Evolutionary conservation across 495 filamentous ascomycete species (phyloP).

Genomic region (Bacidia rubella): DNA sequence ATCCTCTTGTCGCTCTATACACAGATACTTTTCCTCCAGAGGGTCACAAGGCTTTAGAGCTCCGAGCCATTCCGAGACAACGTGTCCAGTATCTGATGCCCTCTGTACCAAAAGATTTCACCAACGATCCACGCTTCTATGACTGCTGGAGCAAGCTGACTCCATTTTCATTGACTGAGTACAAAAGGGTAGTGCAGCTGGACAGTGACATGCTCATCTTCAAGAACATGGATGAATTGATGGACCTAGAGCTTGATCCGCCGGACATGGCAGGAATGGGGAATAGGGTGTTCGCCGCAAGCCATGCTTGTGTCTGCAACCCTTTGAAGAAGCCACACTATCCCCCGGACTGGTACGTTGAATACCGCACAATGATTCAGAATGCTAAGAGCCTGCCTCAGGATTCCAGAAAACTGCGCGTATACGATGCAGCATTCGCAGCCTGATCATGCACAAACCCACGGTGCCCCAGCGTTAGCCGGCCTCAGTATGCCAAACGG

Average conservation of each 20-base stretch:
- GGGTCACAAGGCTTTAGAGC: conserved; percentile 48
- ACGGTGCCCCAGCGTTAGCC: conserved; percentile 34
- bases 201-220: conserved; percentile 74
- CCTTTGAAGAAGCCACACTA: conserved; percentile 64
- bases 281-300: conserved; percentile 52
- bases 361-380: not conserved
- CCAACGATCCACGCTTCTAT: conserved; percentile 59
- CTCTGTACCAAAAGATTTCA: conserved; percentile 35
- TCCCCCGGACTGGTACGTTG: conserved; percentile 50
- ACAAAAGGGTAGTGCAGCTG: conserved; percentile 61
- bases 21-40: conserved; percentile 52
- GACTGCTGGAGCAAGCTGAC: conserved; percentile 80
- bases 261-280: conserved; percentile 36
- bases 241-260: conserved; percentile 56
- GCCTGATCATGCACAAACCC: conserved; percentile 43
- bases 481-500: conserved; percentile 59
- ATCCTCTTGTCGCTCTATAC: conserved; percentile 66
- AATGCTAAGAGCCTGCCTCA: conserved; percentile 10
- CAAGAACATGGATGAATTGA: conserved; percentile 75
- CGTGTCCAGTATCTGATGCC: conserved; percentile 52
- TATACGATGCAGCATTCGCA: conserved; percentile 54
- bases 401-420: conserved; percentile 59
- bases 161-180: conserved; percentile 55
- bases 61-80: conserved; percentile 47
- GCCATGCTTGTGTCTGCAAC: conserved; percentile 74